Percentiles rank a stretch among this genome's conserved stretches.
Conservation (phyloP, 805 yeast genomes). For the Sugiyamaella marilandica region DNA sequence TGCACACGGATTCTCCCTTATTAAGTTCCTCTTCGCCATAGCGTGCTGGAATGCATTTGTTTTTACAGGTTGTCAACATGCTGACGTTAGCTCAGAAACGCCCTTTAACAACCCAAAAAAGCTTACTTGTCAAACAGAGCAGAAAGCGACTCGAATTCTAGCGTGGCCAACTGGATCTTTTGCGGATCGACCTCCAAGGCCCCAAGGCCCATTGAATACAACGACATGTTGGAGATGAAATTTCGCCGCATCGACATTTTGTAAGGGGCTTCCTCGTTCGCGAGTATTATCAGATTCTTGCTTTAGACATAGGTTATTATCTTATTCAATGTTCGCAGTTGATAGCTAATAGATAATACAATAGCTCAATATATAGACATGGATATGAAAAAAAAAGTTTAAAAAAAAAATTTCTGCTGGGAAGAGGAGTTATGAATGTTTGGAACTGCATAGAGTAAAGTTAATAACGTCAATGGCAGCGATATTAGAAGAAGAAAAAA, state of each 20-base stretch:
- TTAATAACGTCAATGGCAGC: too few species aligned
- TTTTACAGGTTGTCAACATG: conserved; percentile 56
- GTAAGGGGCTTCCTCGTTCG: too few species aligned
- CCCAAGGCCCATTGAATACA: conserved; percentile 30
- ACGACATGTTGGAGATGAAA: conserved; percentile 28
- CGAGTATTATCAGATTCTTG: background rate
- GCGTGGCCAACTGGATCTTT: conserved; percentile 31
- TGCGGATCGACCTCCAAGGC: conserved; percentile 30
- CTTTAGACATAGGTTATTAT: background rate
- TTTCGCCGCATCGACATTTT: conserved; percentile 1
- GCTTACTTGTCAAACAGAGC: conserved; percentile 28
- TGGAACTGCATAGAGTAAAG: too few species aligned
- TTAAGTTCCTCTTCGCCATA: conserved; percentile 80
- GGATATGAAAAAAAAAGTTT: too few species aligned
- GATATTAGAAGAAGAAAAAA: too few species aligned
- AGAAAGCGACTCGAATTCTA: conserved; percentile 31
- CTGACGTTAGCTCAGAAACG: conserved; percentile 24
- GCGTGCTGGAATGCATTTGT: conserved; percentile 79
- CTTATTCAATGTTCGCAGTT: too few species aligned
- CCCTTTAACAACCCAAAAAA: background rate
- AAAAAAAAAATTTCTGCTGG: too few species aligned
- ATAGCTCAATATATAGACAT: too few species aligned
- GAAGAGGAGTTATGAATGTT: too few species aligned
- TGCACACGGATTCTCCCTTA: conserved; percentile 78
- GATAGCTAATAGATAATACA: too few species aligned